These are phyloP conservation scores for Globisporangium orthogonon DNA, from an alignment of 352 stramenopile species.

Conservation along the genomic window DNA sequence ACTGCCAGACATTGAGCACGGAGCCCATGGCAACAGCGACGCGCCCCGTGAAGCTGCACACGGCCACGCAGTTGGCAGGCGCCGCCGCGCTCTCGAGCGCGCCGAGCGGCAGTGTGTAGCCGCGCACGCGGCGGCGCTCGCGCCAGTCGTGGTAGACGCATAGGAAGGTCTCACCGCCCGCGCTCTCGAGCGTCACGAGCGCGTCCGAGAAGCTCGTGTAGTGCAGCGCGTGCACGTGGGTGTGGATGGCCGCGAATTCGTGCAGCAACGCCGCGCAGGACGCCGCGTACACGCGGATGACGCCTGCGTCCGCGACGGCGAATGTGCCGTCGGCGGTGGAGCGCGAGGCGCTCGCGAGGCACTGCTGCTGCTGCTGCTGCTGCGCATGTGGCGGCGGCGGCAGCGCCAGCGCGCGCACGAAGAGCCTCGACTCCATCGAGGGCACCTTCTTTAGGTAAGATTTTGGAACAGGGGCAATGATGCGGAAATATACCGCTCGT, in stretches of 20 bases:
- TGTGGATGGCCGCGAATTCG: slow-evolving; percentile 77
- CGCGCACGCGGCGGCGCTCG: slow-evolving; percentile 68
- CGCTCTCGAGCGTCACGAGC: slow-evolving; percentile 79
- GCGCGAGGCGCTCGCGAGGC: slow-evolving; percentile 50
- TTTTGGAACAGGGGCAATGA: not conserved
- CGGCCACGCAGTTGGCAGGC: slow-evolving; percentile 57
- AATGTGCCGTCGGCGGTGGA: slow-evolving; percentile 68
- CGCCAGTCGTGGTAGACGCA: slow-evolving; percentile 88
- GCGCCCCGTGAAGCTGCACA: slow-evolving; percentile 80
- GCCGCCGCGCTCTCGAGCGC: slow-evolving; percentile 53
- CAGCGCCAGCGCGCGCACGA: slow-evolving; percentile 57
- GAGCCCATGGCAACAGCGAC: slow-evolving; percentile 72
- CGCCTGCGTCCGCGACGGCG: slow-evolving; percentile 54
- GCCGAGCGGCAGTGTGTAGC: slow-evolving; percentile 78
- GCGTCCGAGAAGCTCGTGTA: slow-evolving; percentile 87
- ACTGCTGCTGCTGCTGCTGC: slow-evolving; percentile 13
- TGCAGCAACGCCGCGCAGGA: slow-evolving; percentile 72
- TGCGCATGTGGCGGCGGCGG: slow-evolving; percentile 18
- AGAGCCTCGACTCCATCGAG: slow-evolving; percentile 51
- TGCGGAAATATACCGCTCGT: not conserved
- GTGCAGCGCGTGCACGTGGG: slow-evolving; percentile 56
- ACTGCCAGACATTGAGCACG: slow-evolving; percentile 84
- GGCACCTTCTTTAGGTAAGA: not conserved
- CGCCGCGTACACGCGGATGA: slow-evolving; percentile 77
- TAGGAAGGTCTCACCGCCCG: slow-evolving; percentile 73